These are phyloP conservation scores for Gaultheria prostrata DNA, from an alignment of 148 eudicot genomes.

Conservation along the genomic window DNA sequence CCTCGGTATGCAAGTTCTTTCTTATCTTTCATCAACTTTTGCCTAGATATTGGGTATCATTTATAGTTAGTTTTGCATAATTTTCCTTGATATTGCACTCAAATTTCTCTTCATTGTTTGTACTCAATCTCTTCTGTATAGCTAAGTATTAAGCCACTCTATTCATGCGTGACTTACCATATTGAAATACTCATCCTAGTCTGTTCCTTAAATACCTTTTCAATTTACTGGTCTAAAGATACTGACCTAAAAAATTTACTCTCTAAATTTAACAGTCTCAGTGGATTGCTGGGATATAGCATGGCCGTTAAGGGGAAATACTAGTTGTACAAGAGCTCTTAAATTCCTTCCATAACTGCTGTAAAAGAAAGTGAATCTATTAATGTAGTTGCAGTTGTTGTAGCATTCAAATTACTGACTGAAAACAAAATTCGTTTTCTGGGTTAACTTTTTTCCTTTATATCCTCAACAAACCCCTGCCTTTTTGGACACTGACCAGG, in stretches of 20 bases:
- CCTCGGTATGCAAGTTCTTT: background rate
- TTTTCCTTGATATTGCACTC: background rate
- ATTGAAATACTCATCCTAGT: background rate
- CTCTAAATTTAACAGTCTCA: background rate
- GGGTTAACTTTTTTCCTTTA: background rate
- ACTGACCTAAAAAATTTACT: background rate
- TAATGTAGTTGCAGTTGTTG: background rate
- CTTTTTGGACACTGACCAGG: background rate
- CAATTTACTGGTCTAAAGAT: background rate
- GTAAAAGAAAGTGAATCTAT: background rate
- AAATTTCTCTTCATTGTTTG: background rate
- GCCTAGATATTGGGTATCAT: background rate
- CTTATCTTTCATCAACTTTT: background rate
- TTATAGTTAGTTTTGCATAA: background rate
- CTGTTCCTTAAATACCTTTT: background rate
- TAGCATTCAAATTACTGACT: background rate
- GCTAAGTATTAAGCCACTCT: background rate
- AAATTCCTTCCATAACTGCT: background rate
- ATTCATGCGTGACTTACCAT: background rate
- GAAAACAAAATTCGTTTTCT: background rate
- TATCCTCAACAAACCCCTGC: background rate
- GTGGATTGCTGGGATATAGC: background rate
- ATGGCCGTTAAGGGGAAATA: background rate
- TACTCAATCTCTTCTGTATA: background rate
- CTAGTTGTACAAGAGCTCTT: constrained; percentile 1